Evolutionary conservation across 1,284 basidiomycete species (phyloP).

Genomic region (Ceratobasidium sp.): DNA sequence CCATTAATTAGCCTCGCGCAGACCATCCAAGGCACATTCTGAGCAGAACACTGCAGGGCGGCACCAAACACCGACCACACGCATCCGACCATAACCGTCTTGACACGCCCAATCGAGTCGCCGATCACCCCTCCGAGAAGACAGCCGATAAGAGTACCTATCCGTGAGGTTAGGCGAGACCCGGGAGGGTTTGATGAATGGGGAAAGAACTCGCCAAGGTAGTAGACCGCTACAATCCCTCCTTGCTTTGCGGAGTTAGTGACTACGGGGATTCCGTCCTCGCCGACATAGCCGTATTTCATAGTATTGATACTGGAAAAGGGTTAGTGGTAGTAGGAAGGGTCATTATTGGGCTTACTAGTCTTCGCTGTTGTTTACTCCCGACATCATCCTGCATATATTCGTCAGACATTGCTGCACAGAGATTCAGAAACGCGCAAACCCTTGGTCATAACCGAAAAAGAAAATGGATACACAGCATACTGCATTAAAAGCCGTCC

Average conservation of each 20-base stretch:
- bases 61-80: constrained; percentile 58
- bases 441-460: constrained; percentile 62
- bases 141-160: constrained; percentile 57
- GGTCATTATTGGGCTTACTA: constrained; percentile 54
- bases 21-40: constrained; percentile 60
- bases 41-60: constrained; percentile 59
- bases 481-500: constrained; percentile 33
- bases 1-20: constrained; percentile 61
- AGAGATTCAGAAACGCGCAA: neutral
- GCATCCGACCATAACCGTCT: constrained; percentile 54
- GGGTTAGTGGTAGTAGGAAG: neutral
- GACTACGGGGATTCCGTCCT: constrained; percentile 57
- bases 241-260: constrained; percentile 60
- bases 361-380: constrained; percentile 58
- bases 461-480: constrained; percentile 36
- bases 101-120: constrained; percentile 56
- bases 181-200: neutral
- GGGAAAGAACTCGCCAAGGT: constrained; percentile 7
- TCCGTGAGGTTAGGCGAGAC: constrained; percentile 31
- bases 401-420: neutral
- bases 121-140: constrained; percentile 57
- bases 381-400: constrained; percentile 55
- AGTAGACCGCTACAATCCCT: constrained; percentile 51
- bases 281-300: constrained; percentile 50
- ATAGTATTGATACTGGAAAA: constrained; percentile 39